A percentile compares a stretch with the other conserved stretches of the same genome.
Evolutionary conservation across 805 yeast genomes (phyloP).

Genomic region (Schwanniomyces vanrijiae): DNA sequence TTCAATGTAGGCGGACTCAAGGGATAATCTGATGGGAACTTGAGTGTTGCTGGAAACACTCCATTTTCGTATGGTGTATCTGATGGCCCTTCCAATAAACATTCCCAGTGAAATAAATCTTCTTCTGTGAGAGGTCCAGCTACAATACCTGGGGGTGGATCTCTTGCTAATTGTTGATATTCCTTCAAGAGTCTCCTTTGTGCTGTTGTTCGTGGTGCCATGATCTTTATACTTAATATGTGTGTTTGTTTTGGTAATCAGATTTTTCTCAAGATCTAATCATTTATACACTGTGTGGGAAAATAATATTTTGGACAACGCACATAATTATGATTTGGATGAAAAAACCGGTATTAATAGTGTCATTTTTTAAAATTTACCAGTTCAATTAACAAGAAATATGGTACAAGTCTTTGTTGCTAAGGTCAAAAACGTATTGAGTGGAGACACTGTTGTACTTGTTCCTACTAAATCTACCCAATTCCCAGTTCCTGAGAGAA

Average conservation of each 20-base stretch:
- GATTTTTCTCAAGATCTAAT: background rate
- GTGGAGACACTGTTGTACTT: constrained; percentile 70
- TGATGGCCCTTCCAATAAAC: constrained; percentile 78
- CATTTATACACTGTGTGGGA: background rate
- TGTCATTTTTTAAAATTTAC: background rate
- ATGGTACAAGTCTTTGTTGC: constrained; percentile 36
- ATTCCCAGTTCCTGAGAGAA: constrained; percentile 53
- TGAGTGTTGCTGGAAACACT: constrained; percentile 73
- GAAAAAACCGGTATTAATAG: background rate
- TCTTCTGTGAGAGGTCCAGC: constrained; percentile 87
- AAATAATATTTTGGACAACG: constrained; percentile 6
- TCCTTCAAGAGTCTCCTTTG: constrained; percentile 86
- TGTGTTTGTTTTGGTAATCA: too few species aligned
- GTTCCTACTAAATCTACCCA: constrained; percentile 47
- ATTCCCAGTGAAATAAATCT: constrained; percentile 79
- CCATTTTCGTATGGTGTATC: constrained; percentile 88
- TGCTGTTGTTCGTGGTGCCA: constrained; percentile 57
- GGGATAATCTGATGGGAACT: constrained; percentile 80
- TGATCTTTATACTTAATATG: constrained; percentile 3
- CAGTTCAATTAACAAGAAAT: background rate
- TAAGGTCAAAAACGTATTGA: constrained; percentile 66
- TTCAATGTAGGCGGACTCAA: constrained; percentile 75
- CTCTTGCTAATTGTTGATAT: constrained; percentile 78
- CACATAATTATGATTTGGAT: constrained; percentile 2
- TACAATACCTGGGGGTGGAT: constrained; percentile 92